Evolutionary conservation across 1,139 yeast genomes (phyloP), one percentile per base, ranked within the genome.

Genomic region (Meyerozyma athensensis): DNA sequence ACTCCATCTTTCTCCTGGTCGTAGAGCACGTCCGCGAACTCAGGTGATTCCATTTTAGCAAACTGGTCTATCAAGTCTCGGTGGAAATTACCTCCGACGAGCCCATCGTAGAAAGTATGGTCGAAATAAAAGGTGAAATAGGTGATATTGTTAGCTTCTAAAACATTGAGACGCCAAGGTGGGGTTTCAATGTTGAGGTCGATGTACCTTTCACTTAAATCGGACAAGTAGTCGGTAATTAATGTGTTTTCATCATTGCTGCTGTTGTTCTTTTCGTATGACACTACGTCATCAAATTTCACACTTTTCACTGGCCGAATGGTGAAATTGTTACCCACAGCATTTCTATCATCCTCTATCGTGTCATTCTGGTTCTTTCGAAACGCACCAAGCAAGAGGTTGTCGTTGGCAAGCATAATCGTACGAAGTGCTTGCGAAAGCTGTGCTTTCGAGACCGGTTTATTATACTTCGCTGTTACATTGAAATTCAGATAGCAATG

Each of bases 71-170:
- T 39, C 36, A 68, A 52, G 23, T 63, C 62, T 7, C 50, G 44
- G 36, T 65, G 72, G 45, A 69, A 66, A 31, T 51, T 47, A 7
- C 51, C 47, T 0, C 57, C 67, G 1, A 68, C 50, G n/a, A 49
- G 52, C 4, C 74, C 74, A 45, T 68, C 74, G 26, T 55, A 56
- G 8, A 61, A 44, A 1, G 58, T 30, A 44, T 69, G 74, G 44
- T 65, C 66, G 39, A 59, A 57, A n/a, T 48, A 48, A 21, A 60
- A 56, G 1, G 62, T 41, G 4, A 65, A 26, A 28, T 58, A 50
- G 31, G 48, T 53, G 4, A 30, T 43, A 3, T 40, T 44, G 13
- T 43, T 40, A n/a, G 47, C 47, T 30, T 51, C 46, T 36, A 46
- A 49, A 0, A 65, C 53, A 4, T 50, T 36, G 4, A 65, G 34